A percentile compares a stretch with the other conserved stretches of the same genome.
Evolutionary conservation across 2,329 filamentous ascomycete species (phyloP).

Genomic region (Sporothrix schenckii): DNA sequence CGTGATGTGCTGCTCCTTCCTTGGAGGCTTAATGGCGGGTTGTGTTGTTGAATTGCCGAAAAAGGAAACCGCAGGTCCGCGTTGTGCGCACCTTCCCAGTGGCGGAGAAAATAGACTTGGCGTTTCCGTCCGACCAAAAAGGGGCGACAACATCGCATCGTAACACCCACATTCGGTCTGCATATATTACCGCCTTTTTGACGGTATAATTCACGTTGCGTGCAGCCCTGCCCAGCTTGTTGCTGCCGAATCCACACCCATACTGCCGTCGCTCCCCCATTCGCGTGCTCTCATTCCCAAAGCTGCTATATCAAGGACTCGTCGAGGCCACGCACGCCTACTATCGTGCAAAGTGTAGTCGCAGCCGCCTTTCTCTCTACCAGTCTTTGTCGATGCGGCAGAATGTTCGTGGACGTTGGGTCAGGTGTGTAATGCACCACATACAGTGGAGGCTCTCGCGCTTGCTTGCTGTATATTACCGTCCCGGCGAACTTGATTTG

Average conservation of each 20-base stretch:
- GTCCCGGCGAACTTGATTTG: background rate
- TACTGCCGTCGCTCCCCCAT: background rate
- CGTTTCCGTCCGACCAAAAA: slow-evolving; percentile 13
- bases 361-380: background rate
- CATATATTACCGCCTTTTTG: background rate
- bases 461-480: background rate
- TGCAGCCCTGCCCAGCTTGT: background rate
- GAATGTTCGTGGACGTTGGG: background rate
- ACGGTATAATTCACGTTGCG: background rate
- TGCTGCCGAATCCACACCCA: background rate
- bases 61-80: background rate
- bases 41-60: background rate
- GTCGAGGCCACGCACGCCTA: slow-evolving; percentile 18
- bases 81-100: background rate
- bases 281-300: background rate
- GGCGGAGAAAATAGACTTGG: slow-evolving; percentile 5
- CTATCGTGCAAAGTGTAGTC: slow-evolving; percentile 23
- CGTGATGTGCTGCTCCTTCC: background rate
- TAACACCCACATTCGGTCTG: background rate
- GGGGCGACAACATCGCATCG: slow-evolving; percentile 3
- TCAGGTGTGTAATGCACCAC: background rate
- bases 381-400: background rate
- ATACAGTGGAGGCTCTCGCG: slow-evolving; percentile 5
- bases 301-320: background rate
- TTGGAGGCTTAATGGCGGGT: background rate